Evolutionary conservation across 306 rosid genomes (phyloP).

Genomic region (Cercis canadensis): DNA sequence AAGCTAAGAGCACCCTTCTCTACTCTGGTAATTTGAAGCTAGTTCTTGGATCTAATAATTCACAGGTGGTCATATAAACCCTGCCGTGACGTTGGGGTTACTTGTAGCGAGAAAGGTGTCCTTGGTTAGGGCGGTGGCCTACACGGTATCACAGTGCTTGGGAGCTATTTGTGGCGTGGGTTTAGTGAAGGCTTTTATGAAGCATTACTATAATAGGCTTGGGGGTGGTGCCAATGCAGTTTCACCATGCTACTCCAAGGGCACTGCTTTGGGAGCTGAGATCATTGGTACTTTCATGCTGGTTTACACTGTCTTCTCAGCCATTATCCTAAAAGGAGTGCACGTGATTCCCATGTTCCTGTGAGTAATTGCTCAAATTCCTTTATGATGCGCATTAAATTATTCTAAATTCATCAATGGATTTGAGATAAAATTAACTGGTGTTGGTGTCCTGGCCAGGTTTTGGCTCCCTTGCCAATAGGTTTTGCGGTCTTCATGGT

Average conservation of each 20-base stretch:
- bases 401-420: background rate
- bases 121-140: background rate
- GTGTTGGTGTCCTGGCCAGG: background rate
- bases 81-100: slow-evolving; percentile 5
- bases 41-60: background rate
- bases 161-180: slow-evolving; percentile 14
- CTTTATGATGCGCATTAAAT: background rate
- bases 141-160: background rate
- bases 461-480: slow-evolving; percentile 23
- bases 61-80: slow-evolving; percentile 9
- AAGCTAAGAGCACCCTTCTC: background rate
- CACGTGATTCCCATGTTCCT: slow-evolving; percentile 20
- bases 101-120: slow-evolving; percentile 6
- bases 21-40: too few relatives aligned
- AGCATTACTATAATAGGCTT: too few relatives aligned
- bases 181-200: background rate
- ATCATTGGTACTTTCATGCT: slow-evolving; percentile 13
- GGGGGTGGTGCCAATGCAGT: too few relatives aligned
- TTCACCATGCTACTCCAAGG: too few relatives aligned
- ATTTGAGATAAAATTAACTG: background rate
- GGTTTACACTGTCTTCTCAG: slow-evolving; percentile 22
- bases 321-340: slow-evolving; percentile 12
- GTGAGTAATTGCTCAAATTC: background rate
- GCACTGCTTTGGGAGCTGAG: slow-evolving; percentile 14
- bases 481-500: slow-evolving; percentile 11